These are phyloP conservation scores for Zymoseptoria tritici DNA, from an alignment of 2,329 filamentous ascomycete genomes.

Conservation along the genomic window DNA sequence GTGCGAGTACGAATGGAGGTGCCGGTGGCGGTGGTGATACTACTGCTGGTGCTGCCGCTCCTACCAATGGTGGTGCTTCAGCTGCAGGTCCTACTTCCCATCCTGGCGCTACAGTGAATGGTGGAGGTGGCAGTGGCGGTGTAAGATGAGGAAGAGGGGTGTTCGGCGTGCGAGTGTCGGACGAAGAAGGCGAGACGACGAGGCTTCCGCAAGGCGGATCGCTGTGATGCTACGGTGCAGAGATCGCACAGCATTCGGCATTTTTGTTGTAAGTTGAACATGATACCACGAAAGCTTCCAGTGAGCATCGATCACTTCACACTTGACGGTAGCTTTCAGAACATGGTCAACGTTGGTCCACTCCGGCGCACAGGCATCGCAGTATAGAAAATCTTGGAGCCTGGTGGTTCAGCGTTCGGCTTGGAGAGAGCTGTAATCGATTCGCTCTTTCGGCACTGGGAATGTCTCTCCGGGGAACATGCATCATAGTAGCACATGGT, in stretches of 20 bases:
- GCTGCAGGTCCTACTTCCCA: not conserved
- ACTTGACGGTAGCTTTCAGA: too few relatives aligned
- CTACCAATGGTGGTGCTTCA: not conserved
- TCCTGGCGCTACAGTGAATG: not conserved
- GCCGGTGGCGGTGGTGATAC: not conserved
- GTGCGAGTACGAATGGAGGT: not conserved
- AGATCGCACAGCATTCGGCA: too few relatives aligned
- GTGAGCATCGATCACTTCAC: too few relatives aligned
- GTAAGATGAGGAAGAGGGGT: not conserved
- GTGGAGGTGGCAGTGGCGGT: too few relatives aligned
- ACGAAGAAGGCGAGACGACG: not conserved
- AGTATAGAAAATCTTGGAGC: fast-evolving
- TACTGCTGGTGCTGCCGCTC: not conserved
- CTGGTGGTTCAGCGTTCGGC: not conserved
- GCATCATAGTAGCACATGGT: too few relatives aligned
- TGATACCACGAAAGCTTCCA: too few relatives aligned
- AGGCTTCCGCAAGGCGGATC: too few relatives aligned
- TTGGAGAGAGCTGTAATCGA: not conserved
- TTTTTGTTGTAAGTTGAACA: too few relatives aligned
- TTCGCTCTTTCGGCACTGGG: too few relatives aligned
- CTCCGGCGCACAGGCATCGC: not conserved
- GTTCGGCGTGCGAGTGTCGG: not conserved
- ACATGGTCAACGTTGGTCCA: too few relatives aligned
- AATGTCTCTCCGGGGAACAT: too few relatives aligned
- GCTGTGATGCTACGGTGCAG: too few relatives aligned